Base-by-base conservation (phyloP, 129 eudicot species). In the Oenanthe sinensis region DNA sequence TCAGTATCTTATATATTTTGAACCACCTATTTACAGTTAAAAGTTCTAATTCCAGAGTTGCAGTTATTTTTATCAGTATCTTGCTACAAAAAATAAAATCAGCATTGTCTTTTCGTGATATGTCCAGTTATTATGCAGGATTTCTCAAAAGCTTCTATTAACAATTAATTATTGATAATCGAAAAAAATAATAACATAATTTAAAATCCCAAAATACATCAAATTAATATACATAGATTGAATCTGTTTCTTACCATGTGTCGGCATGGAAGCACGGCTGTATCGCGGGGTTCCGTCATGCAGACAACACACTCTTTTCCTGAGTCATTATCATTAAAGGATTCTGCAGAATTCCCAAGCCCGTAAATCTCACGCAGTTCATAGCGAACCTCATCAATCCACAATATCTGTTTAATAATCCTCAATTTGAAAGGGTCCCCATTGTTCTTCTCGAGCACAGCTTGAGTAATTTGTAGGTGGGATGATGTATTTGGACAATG, bases 231-330 rank as follows among this genome's bases (percentile, higher is more conserved):
- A 49, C 20, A 19, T 52, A 16, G 24, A 28, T 17, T 16, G 75
- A 52, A 54, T 33, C 36, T 55, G 72, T 50, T 52, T 84, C 92
- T 88, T 78, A 96, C 99, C 99, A 96, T 87, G 87, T 96, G 99
- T 65, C 99, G 83, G 85, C 99, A 96, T 16, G 99, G 99, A 77
- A 96, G 88, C 48, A 90, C 92, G 17, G 99, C 97, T 24, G 96
- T 92, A 86, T 96, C 91, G 77, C 92, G 92, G 9, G 97, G 99
- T 78, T 96, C 99, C 0, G 97, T 90, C 95, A 96, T 85, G 88
- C 99, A 96, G 69, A 96, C 90, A 43, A 96, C 96, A 78, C 99
- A 96, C 48, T 96, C 97, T 71, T 85, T 85, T 30, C 97, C 98
- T 2, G 94, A 89, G 58, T 82, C 91, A 22, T 80, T 77, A 62